Percentiles rank a stretch among this genome's conserved stretches.
Evolutionary conservation across 164 flowering plant species (phyloP).

Genomic region (Magnolia changhungtana): DNA sequence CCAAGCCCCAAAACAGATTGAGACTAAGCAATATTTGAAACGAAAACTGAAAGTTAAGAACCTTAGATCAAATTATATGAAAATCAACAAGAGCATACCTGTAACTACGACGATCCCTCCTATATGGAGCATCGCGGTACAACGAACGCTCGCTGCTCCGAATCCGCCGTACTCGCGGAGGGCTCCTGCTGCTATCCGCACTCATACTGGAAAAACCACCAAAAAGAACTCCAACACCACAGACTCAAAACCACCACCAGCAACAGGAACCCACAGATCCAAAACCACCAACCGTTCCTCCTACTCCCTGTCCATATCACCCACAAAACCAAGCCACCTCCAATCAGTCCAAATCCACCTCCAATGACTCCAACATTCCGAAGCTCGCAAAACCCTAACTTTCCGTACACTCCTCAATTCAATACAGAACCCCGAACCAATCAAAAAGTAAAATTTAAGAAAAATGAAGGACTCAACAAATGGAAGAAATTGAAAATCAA

Average conservation of each 20-base stretch:
- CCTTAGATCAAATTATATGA: neutral
- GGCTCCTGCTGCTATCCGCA: constrained; percentile 27
- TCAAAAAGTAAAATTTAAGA: neutral
- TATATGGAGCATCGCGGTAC: constrained; percentile 32
- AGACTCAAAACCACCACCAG: constrained; percentile 5
- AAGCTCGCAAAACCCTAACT: neutral
- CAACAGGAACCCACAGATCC: neutral
- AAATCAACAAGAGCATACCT: neutral
- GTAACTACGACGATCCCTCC: constrained; percentile 24
- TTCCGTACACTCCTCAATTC: constrained; percentile 1
- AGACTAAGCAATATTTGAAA: too few relatives aligned
- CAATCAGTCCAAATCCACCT: constrained; percentile 21
- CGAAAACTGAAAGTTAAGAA: neutral
- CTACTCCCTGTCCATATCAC: constrained; percentile 29
- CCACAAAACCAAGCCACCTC: constrained; percentile 25
- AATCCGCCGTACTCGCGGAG: constrained; percentile 21
- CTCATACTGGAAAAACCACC: constrained; percentile 13
- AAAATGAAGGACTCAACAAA: neutral
- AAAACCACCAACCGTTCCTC: constrained; percentile 12
- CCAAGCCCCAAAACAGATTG: neutral
- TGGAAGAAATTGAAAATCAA: neutral
- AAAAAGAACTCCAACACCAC: neutral
- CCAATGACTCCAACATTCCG: constrained; percentile 1
- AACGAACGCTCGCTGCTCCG: constrained; percentile 29
- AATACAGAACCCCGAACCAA: neutral